Evolutionary conservation across 1,139 yeast genomes (phyloP).

Genomic region (Yamadazyma membranifaciens): DNA sequence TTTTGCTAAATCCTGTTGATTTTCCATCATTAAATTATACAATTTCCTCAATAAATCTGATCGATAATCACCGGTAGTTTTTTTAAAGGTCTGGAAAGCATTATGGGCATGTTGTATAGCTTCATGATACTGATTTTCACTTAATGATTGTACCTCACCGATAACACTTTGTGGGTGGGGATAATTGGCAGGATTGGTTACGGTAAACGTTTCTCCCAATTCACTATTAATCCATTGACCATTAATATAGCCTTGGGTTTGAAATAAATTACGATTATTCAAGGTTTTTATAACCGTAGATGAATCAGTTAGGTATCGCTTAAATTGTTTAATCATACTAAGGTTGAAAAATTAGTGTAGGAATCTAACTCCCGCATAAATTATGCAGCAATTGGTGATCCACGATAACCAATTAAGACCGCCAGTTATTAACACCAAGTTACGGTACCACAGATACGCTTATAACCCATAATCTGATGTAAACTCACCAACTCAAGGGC

Average conservation of each 20-base stretch:
- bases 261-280: conserved; percentile 15
- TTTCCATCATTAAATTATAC: conserved; percentile 58
- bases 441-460: no score
- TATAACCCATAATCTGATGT: no score
- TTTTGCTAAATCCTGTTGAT: conserved; percentile 71
- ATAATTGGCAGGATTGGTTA: conserved; percentile 44
- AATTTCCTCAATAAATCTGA: conserved; percentile 36
- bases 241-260: conserved; percentile 41
- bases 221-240: conserved; percentile 41
- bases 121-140: conserved; percentile 29
- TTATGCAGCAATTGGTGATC: no score
- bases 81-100: conserved; percentile 36
- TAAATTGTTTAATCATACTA: conserved; percentile 1
- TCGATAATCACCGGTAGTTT: conserved; percentile 39
- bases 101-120: conserved; percentile 40
- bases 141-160: conserved; percentile 39
- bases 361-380: conserved; percentile 4
- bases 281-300: conserved; percentile 7
- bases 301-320: conserved; percentile 9
- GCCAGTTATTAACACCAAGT: no score
- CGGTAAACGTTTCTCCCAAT: conserved; percentile 30
- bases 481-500: no score
- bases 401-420: no score
- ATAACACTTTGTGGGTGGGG: conserved; percentile 30
- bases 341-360: neutral